Base-by-base conservation (phyloP, 2,329 filamentous ascomycete genomes). In the Samsoniella hepiali region DNA sequence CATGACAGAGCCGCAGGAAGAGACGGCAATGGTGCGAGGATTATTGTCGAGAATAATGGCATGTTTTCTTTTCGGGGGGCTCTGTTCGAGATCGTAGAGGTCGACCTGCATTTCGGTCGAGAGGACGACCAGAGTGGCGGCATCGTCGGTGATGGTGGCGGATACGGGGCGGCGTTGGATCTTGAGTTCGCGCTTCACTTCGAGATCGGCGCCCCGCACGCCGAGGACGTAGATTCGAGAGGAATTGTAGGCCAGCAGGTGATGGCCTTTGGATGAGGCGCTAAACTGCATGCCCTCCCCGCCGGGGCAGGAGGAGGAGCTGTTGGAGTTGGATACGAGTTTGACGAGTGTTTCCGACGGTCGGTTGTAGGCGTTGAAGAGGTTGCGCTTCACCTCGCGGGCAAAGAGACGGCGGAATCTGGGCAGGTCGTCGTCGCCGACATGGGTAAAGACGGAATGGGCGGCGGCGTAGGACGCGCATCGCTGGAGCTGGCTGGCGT, bases 281-380 rank as follows among this genome's bases (percentile, higher is more conserved):
- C 85, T 87, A 74, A 96, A 96, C 62, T 91, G 90, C 78, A 96
- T 91, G 53, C 91, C 91, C 74, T 96, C 92, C 38, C 91, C 91
- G 40, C 90, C 89, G 1, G 91, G 92, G 66, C 89, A 89, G 29
- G 91, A 91, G 1, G 90, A 92, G 1, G 91, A 93, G 72, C 90
- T 94, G 68, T 91, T 91, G 6, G 90, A 93, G 57, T 89, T 91
- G 44, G 91, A 95, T 13, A 96, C 87, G 58, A 97, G 81, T 72
- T 90, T 93, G 70, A 96, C 84, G 51, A 91, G 80, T 6, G 89
- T 93, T 70, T 84, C 82, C 64, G 77, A 83, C 4, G 91, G 91
- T 22, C 89, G 84, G 58, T 92, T 74, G 72, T 91, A 93, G 42
- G 88, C 86, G 68, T 91, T 87, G 72, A 93, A 94, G 56, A 92